Evolutionary conservation across 2,329 filamentous ascomycete species (phyloP).

Genomic region (Scedosporium boydii): DNA sequence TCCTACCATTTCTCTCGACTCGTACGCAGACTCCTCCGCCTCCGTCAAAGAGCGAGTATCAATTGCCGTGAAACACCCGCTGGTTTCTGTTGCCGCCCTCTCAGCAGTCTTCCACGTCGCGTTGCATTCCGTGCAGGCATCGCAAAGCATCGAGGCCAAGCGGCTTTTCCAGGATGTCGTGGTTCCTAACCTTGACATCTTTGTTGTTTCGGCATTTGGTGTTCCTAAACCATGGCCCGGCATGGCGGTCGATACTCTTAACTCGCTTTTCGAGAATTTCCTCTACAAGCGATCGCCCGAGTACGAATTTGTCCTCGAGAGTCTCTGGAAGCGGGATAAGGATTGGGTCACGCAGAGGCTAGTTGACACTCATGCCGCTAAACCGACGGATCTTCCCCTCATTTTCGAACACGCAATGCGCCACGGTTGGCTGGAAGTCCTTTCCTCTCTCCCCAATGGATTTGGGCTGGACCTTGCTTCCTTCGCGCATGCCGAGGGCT

Average conservation of each 20-base stretch:
- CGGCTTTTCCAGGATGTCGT: slow-evolving; percentile 58
- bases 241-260: slow-evolving; percentile 65
- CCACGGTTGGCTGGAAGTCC: slow-evolving; percentile 74
- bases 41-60: slow-evolving; percentile 43
- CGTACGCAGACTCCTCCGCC: slow-evolving; percentile 39
- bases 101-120: slow-evolving; percentile 58
- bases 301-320: slow-evolving; percentile 82
- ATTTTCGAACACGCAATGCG: slow-evolving; percentile 58
- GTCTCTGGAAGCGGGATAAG: slow-evolving; percentile 83
- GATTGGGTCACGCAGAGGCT: slow-evolving; percentile 77
- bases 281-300: slow-evolving; percentile 68
- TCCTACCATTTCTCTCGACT: slow-evolving; percentile 60
- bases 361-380: slow-evolving; percentile 70
- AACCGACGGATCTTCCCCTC: slow-evolving; percentile 40
- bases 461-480: slow-evolving; percentile 84
- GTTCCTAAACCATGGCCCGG: slow-evolving; percentile 69
- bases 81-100: slow-evolving; percentile 81
- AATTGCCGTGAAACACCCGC: slow-evolving; percentile 68
- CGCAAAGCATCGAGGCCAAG: slow-evolving; percentile 53
- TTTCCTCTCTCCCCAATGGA: slow-evolving; percentile 69
- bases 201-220: slow-evolving; percentile 68
- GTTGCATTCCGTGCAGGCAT: slow-evolving; percentile 50
- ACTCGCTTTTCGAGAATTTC: slow-evolving; percentile 74
- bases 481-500: slow-evolving; percentile 69
- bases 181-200: slow-evolving; percentile 66